Conservation (phyloP, 768 basidiomycete species). For the Pisolithus microcarpus region DNA sequence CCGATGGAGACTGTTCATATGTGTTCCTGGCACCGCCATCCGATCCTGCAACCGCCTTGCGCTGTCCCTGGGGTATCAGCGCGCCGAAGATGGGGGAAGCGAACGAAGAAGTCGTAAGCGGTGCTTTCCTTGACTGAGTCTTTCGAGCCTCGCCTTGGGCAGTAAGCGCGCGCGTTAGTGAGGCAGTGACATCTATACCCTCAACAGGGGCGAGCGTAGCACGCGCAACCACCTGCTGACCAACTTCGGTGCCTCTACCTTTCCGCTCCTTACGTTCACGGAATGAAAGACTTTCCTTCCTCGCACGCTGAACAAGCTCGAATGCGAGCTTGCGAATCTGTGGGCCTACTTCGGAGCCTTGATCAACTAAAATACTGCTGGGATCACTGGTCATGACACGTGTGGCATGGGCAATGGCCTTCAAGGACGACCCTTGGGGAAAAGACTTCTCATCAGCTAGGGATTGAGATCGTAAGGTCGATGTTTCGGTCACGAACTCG, state of each 20-base stretch:
- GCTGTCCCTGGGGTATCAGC: conserved; percentile 46
- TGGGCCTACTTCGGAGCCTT: conserved; percentile 54
- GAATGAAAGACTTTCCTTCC: conserved; percentile 52
- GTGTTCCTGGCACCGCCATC: conserved; percentile 15
- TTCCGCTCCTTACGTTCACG: conserved; percentile 35
- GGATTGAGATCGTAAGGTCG: conserved; percentile 21
- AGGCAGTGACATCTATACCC: conserved; percentile 38
- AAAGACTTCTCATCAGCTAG: conserved; percentile 23
- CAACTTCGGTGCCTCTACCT: conserved; percentile 20
- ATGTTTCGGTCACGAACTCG: conserved; percentile 21
- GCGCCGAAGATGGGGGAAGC: conserved; percentile 56
- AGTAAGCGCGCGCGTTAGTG: conserved; percentile 41
- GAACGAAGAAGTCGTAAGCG: conserved; percentile 35
- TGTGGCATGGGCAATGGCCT: conserved; percentile 75
- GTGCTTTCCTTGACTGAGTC: conserved; percentile 30
- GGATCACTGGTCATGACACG: conserved; percentile 83
- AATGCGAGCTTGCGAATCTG: conserved; percentile 61
- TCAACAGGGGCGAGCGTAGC: conserved; percentile 38
- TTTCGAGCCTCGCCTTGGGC: conserved; percentile 29
- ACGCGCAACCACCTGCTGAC: conserved; percentile 28
- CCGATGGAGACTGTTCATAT: conserved; percentile 8
- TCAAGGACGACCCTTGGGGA: conserved; percentile 59
- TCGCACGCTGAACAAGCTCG: conserved; percentile 58
- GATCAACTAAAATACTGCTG: conserved; percentile 64
- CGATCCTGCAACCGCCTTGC: conserved; percentile 29